Conservation (phyloP, 805 yeast species). For the Priceomyces fermenticarens region DNA sequence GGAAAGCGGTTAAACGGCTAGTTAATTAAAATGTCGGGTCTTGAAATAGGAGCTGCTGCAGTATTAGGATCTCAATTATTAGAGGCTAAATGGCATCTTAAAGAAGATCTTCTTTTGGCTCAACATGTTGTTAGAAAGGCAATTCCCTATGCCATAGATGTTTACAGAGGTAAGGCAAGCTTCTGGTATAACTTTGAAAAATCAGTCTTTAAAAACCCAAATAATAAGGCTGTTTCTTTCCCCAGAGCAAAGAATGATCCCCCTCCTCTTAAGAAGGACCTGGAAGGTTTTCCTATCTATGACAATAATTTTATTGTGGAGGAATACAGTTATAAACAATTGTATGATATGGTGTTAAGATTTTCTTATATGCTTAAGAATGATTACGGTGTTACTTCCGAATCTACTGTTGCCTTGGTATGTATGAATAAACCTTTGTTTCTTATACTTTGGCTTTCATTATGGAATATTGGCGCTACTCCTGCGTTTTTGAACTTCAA, state of each 20-base stretch:
- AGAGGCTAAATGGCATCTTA: slow-evolving; percentile 44
- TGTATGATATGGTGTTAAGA: slow-evolving; percentile 62
- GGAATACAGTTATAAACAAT: slow-evolving; percentile 62
- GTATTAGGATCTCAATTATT: slow-evolving; percentile 42
- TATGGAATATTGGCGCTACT: slow-evolving; percentile 87
- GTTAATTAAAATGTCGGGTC: slow-evolving; percentile 23
- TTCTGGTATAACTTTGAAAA: slow-evolving; percentile 70
- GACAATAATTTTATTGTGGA: slow-evolving; percentile 63
- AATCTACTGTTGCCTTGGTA: slow-evolving; percentile 70
- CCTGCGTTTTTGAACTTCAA: slow-evolving; percentile 89
- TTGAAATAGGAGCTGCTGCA: slow-evolving; percentile 43
- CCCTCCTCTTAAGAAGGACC: slow-evolving; percentile 20
- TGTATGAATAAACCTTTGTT: slow-evolving; percentile 83
- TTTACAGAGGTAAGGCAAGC: slow-evolving; percentile 45
- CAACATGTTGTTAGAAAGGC: slow-evolving; percentile 42
- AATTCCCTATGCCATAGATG: slow-evolving; percentile 37
- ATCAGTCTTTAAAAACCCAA: slow-evolving; percentile 47
- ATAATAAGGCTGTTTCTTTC: slow-evolving; percentile 61
- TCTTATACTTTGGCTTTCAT: slow-evolving; percentile 74
- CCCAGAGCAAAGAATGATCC: slow-evolving; percentile 43
- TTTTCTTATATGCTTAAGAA: slow-evolving; percentile 62
- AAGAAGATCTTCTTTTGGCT: slow-evolving; percentile 53
- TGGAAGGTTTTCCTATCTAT: slow-evolving; percentile 36
- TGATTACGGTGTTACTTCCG: slow-evolving; percentile 61
- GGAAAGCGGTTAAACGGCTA: neutral